Evolutionary conservation across 495 filamentous ascomycete species (phyloP).

Genomic region (Tuber indicum): DNA sequence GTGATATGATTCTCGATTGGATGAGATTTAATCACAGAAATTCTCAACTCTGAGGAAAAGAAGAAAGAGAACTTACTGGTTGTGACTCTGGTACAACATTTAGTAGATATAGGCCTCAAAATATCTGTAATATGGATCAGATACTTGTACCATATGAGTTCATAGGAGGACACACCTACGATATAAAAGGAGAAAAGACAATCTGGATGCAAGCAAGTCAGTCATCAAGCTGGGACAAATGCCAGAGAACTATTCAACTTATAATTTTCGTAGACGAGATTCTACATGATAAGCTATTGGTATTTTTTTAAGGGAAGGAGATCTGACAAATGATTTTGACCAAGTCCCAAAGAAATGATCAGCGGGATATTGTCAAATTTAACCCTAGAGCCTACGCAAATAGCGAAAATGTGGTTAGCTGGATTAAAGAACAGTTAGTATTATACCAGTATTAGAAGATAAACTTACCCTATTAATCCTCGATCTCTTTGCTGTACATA

Average conservation of each 20-base stretch:
- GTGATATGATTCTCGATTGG: background rate
- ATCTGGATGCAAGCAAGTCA: background rate
- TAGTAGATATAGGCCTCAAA: background rate
- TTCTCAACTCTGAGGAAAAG: background rate
- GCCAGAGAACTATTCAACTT: background rate
- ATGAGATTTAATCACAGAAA: no score
- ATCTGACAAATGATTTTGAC: background rate
- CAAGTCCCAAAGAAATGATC: background rate
- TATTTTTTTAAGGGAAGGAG: background rate
- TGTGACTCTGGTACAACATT: background rate
- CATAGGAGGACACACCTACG: background rate
- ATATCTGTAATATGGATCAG: background rate
- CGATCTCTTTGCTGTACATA: no score
- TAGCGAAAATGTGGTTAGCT: background rate
- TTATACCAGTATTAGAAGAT: no score
- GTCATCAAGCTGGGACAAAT: conserved; percentile 2
- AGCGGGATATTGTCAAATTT: background rate
- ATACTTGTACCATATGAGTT: background rate
- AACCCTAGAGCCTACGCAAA: no score
- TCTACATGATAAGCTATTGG: no score
- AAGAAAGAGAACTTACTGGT: background rate
- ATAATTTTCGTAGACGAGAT: background rate
- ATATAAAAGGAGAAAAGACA: background rate
- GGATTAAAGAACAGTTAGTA: background rate
- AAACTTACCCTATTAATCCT: background rate